Evolutionary conservation across 805 yeast species (phyloP).

Genomic region (Candida pini): DNA sequence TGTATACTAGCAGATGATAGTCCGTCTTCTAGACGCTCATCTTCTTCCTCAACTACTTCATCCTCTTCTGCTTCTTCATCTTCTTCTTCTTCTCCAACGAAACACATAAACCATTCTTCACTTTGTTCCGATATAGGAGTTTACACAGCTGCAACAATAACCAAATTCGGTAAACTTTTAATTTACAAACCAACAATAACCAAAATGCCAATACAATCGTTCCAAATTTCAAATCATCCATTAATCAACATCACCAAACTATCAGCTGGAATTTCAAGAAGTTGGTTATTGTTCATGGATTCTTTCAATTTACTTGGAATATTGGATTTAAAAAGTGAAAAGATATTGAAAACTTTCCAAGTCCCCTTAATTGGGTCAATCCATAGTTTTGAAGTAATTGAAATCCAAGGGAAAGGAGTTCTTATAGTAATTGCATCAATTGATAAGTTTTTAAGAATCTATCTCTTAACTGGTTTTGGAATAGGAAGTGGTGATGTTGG

Average conservation of each 20-base stretch:
- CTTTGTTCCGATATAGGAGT: conserved; percentile 2
- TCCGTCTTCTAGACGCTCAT: not conserved
- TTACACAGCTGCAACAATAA: conserved; percentile 14
- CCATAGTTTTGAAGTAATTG: conserved; percentile 12
- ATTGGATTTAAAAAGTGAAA: conserved; percentile 16
- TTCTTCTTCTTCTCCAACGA: not conserved
- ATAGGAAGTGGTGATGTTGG: conserved; percentile 1
- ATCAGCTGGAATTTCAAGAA: conserved; percentile 4
- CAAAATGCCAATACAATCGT: conserved; percentile 15
- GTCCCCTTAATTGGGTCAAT: conserved; percentile 22
- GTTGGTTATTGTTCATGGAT: conserved; percentile 20
- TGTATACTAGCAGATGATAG: conserved; percentile 8
- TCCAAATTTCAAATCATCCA: conserved; percentile 22
- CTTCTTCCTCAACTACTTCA: not conserved
- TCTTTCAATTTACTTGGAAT: conserved; percentile 21
- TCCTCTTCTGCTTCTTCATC: not conserved
- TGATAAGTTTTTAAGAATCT: conserved; percentile 18
- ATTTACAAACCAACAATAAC: conserved; percentile 21
- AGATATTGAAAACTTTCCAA: conserved; percentile 13
- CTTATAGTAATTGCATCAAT: conserved; percentile 17
- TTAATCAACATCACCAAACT: conserved; percentile 10
- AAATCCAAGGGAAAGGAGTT: conserved; percentile 3
- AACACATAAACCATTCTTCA: conserved; percentile 1
- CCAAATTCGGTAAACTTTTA: conserved; percentile 23
- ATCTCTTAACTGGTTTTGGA: conserved; percentile 9